Base-by-base conservation (phyloP, 768 basidiomycete genomes). In the Rhodotorula kratochvilovae region DNA sequence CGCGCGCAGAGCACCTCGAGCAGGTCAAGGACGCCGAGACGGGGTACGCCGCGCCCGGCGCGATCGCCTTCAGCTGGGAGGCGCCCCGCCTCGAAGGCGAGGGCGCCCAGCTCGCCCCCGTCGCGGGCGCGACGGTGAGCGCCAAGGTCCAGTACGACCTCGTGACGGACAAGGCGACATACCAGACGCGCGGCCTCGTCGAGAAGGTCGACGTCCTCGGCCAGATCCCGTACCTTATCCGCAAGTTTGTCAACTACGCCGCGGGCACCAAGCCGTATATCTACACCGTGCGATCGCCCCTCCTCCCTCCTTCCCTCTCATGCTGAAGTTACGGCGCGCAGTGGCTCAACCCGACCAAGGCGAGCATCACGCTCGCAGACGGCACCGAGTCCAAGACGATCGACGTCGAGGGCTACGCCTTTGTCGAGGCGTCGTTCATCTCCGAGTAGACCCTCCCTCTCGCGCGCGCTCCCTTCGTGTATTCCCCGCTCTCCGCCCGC, bases 131-230 rank as follows among this genome's bases (percentile, higher is more conserved):
- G 76, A 82, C 31, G 82, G 85, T 45, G 85, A 88, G 67, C 81
- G 92, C 56, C 88, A 90, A 35, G 79, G 82, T 61, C 81, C 86
- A 36, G 80, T 82, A 65, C 79, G 81, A n/a, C 86, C 87, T 78
- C 51, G 51, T 63, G 31, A 60, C 35, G n/a, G 57, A 61, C 53
- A 31, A 58, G 21, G 68, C 67, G 56, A 54, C 63, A 10, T 75
- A 69, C 68, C 48, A 70, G 36, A 68, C 67, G 25, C 33, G 53
- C 8, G 92, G 91, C 1, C 82, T 96, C 75, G 85, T 94, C 61
- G 91, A 92, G 80, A 93, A 95, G 81, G 91, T 98, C 36, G 93
- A 99, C 77, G 87, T 98, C 5, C 85, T 99, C 16, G 93, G 90
- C 11, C 94, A 99, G 83, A 91, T 96, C 73, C 96, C 96, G 19